Evolutionary conservation across 495 filamentous ascomycete genomes (phyloP), one percentile per base, ranked within the genome.

Genomic region (Aspergillus nidulans): DNA sequence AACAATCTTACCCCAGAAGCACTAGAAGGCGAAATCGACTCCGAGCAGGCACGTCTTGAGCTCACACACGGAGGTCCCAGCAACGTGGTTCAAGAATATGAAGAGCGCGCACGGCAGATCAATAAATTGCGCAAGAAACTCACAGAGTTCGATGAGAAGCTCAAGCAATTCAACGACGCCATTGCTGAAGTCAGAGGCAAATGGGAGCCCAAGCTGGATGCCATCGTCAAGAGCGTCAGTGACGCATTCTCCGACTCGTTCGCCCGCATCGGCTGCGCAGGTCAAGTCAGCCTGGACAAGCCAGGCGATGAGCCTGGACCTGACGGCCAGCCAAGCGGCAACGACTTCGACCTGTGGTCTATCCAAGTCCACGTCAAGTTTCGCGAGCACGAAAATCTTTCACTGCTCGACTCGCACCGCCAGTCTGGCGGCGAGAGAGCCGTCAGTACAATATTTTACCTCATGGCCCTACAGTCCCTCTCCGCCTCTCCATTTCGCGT

Each of bases 401-500:
- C 92, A 39, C 73, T 89, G 19, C 82, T 99, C 6, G 85, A 92
- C 67, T 84, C 88, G 21, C 91, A 97, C 67, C 90, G 95, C 26
- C 94, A 99, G 69, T 96, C 91, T 18, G 94, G 94, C 57, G 94
- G 94, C 51, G 94, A 99, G 73, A 86, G 95, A 36, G 91, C 94
- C 23, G 94, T 99, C 28, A 92, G 88, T 26, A 99, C 94, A 2
- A 96, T 99, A 66, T 99, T 97, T 81, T 99, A 97, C 71, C 89
- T 99, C 57, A 97, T 99, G 92, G 89, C 95, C 1, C 81, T 99
- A 8, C 94, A 99, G 69, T 88, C 89, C 16, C 85, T 97, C 60
- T 92, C 94, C 3, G 89, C 90, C 58, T 88, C 90, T 2, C 94
- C 94, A n/a, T 99, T 99, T 85, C 91, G 94, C 50, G 94, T 97